These are phyloP conservation scores for Elaeagnus macrophylla DNA, from an alignment of 306 rosid species.

Conservation along the genomic window DNA sequence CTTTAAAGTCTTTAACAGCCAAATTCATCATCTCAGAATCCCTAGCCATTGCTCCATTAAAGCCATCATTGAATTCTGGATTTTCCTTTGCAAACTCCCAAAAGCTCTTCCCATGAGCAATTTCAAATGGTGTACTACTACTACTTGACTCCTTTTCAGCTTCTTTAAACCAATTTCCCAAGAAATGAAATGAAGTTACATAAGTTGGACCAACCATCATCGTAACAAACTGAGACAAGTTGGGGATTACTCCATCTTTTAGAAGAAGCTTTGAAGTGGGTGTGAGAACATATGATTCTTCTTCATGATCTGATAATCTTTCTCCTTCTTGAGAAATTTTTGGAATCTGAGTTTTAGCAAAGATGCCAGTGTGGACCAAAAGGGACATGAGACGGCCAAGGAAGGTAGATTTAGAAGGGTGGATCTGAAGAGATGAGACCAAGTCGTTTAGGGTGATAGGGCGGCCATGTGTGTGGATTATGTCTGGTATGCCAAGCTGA, in stretches of 20 bases:
- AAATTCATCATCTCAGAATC: slow-evolving; percentile 39
- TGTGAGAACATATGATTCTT: slow-evolving; percentile 29
- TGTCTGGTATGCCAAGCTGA: slow-evolving; percentile 40
- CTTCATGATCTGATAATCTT: not conserved
- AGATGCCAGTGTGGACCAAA: slow-evolving; percentile 33
- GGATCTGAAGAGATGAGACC: slow-evolving; percentile 30
- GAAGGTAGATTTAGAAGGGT: slow-evolving; percentile 10
- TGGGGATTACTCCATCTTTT: slow-evolving; percentile 12
- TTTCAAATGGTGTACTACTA: slow-evolving; percentile 21
- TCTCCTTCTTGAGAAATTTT: not conserved
- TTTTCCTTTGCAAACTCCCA: slow-evolving; percentile 25
- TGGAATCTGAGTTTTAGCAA: slow-evolving; percentile 12
- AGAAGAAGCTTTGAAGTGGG: slow-evolving; percentile 42
- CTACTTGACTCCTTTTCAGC: not conserved
- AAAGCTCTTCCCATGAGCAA: slow-evolving; percentile 22
- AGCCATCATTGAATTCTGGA: slow-evolving; percentile 1
- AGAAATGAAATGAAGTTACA: slow-evolving; percentile 16
- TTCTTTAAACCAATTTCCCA: slow-evolving; percentile 26
- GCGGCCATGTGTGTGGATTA: slow-evolving; percentile 33
- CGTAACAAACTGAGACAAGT: slow-evolving; percentile 2
- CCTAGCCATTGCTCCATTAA: slow-evolving; percentile 34
- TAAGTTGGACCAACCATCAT: slow-evolving; percentile 10
- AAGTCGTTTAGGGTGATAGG: slow-evolving; percentile 34
- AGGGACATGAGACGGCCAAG: slow-evolving; percentile 31
- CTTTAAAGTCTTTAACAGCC: slow-evolving; percentile 24